Base-by-base conservation (phyloP, 2,329 filamentous ascomycete genomes). In the Berkeleyomyces basicola region DNA sequence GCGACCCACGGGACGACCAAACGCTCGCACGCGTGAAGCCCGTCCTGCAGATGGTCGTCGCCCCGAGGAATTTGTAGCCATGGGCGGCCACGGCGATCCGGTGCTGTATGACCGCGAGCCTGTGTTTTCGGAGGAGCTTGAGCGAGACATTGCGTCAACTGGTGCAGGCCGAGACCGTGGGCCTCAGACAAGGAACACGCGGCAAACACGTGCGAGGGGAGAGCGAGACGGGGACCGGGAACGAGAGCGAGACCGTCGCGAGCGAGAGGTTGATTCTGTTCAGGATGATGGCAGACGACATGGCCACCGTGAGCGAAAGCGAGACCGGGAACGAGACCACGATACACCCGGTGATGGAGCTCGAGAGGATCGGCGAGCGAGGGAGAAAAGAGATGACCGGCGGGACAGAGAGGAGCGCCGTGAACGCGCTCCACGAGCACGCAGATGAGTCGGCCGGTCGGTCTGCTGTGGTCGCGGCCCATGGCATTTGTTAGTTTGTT, bases 61-160 rank as follows among this genome's bases (percentile, higher is more conserved):
- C 40, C 79, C 88, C 0, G 77, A 80, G 4, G 90, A 93, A 68
- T 97, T 96, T 68, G 85, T 90, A 72, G 82, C 85, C 66, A 80
- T 95, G 77, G 92, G 92, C 46, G 90, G 90, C 14, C 88, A 87
- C 69, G 92, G 90, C 4, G 92, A 97, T 69, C 83, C 90, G 72
- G 77, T 80, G 51, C 77, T 96, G 11, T 96, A 85, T 70, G 82
- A 80, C 7, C 77, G 88, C 59, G 31, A 53, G 5, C 51, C 7
- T 23, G n/a, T 37, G n/a, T 10, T 36, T 10, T 4, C 2, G 76
- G 77, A 59, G 69, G 76, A 14, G 67, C 64, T 2, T 68, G 67
- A 61, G 59, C 69, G 67, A 14, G 72, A 74, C 37, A 65, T 66
- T 53, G 64, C 55, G 16, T 23, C 43, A 47, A 23, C 42, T 31